These are phyloP conservation scores for Ciborinia camelliae DNA, from an alignment of 2,329 filamentous ascomycete genomes.

Conservation along the genomic window DNA sequence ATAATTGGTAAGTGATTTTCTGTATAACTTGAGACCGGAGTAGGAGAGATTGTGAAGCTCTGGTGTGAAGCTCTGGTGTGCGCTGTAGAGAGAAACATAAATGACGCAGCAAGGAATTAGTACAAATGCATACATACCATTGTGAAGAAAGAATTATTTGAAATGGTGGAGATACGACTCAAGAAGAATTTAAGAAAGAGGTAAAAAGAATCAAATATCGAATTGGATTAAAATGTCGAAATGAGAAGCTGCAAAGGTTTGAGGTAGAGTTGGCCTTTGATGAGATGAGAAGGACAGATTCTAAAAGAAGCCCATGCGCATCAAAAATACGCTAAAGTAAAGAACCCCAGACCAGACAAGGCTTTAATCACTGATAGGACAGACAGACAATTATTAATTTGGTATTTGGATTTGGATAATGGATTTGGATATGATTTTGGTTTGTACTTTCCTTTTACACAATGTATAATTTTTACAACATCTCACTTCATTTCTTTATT, in stretches of 20 bases:
- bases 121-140: slow-evolving; percentile 20
- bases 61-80: too few species aligned
- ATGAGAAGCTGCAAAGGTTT: neutral
- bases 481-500: neutral
- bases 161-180: too few species aligned
- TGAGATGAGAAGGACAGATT: slow-evolving; percentile 21
- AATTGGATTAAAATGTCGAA: neutral
- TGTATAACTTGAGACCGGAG: too few species aligned
- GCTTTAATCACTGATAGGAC: slow-evolving; percentile 3
- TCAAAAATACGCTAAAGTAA: slow-evolving; percentile 15
- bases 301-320: slow-evolving; percentile 14
- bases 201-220: neutral
- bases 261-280: slow-evolving; percentile 10
- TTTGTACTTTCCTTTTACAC: neutral
- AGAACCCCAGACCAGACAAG: slow-evolving; percentile 14
- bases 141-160: neutral
- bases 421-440: too few species aligned
- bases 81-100: too few species aligned
- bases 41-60: too few species aligned
- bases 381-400: too few species aligned
- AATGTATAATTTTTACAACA: neutral
- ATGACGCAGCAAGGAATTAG: neutral
- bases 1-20: too few species aligned
- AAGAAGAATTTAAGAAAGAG: neutral
- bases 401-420: too few species aligned